Conservation (phyloP, 495 filamentous ascomycete species). For the Penicillium paxilli region DNA sequence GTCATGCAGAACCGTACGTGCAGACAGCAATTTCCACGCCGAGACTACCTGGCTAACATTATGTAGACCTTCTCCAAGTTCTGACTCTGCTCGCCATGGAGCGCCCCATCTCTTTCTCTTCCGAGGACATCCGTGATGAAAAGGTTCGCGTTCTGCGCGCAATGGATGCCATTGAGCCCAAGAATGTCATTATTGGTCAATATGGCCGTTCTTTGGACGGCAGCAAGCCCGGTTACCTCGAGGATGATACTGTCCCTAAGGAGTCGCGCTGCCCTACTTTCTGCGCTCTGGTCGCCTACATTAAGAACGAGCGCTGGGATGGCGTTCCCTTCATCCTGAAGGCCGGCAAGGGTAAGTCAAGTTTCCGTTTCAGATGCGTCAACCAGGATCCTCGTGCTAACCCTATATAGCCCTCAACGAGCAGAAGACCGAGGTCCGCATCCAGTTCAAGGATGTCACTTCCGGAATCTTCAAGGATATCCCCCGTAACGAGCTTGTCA, state of each 20-base stretch:
- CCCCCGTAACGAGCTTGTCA: slow-evolving; percentile 97
- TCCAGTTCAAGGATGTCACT: slow-evolving; percentile 99
- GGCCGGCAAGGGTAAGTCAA: slow-evolving; percentile 76
- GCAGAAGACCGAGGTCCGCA: slow-evolving; percentile 99
- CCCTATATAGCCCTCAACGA: slow-evolving; percentile 76
- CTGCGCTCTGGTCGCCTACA: slow-evolving; percentile 93
- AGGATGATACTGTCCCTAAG: slow-evolving; percentile 98
- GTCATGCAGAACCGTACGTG: slow-evolving; percentile 88
- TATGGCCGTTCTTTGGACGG: slow-evolving; percentile 97
- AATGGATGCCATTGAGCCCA: slow-evolving; percentile 95
- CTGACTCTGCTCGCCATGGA: slow-evolving; percentile 98
- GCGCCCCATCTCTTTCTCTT: slow-evolving; percentile 94
- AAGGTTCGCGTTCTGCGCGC: slow-evolving; percentile 93
- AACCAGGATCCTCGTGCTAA: slow-evolving; percentile 6
- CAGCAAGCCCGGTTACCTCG: slow-evolving; percentile 96
- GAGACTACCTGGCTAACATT: slow-evolving; percentile 17
- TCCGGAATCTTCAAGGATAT: slow-evolving; percentile 99
- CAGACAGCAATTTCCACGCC: neutral
- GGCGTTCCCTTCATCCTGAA: slow-evolving; percentile 99
- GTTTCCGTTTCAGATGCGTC: neutral
- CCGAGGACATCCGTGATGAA: slow-evolving; percentile 98
- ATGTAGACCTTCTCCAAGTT: slow-evolving; percentile 83
- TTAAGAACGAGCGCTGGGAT: slow-evolving; percentile 99
- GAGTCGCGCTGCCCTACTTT: slow-evolving; percentile 97
- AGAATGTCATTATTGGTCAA: slow-evolving; percentile 99